A percentile compares a stretch with the other conserved stretches of the same genome.
Evolutionary conservation across 2,329 filamentous ascomycete species (phyloP).

Genomic region (Xylariomycetidae sp.): DNA sequence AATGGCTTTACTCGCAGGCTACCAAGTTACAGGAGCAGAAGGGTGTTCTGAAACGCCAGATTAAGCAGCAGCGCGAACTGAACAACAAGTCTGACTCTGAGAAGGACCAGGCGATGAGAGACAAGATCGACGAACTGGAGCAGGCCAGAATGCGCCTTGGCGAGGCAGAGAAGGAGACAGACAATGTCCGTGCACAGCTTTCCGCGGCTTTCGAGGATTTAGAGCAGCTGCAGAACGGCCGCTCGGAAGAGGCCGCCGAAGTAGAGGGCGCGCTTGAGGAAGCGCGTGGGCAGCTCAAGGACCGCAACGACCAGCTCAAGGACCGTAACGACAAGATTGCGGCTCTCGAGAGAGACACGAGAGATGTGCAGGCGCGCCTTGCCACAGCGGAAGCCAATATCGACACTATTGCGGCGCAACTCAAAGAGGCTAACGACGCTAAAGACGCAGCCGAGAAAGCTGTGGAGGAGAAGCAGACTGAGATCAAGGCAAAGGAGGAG

Average conservation of each 20-base stretch:
- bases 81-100: conserved; percentile 80
- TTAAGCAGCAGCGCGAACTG: conserved; percentile 90
- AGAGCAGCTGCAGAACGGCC: conserved; percentile 31
- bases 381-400: conserved; percentile 33
- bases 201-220: conserved; percentile 44
- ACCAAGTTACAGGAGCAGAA: conserved; percentile 82
- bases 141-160: conserved; percentile 26
- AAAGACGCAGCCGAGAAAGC: conserved; percentile 24
- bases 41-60: conserved; percentile 80
- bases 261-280: conserved; percentile 31
- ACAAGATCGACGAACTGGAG: conserved; percentile 54
- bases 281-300: conserved; percentile 34
- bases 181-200: conserved; percentile 44
- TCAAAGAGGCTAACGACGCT: conserved; percentile 28
- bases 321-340: conserved; percentile 40
- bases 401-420: conserved; percentile 31
- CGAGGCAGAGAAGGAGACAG: conserved; percentile 29
- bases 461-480: conserved; percentile 29
- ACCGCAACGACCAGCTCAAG: conserved; percentile 39
- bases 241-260: conserved; percentile 29
- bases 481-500: conserved; percentile 36
- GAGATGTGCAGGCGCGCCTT: conserved; percentile 34
- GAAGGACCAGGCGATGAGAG: conserved; percentile 59
- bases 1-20: conserved; percentile 73
- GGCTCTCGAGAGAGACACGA: conserved; percentile 37